phyloP scores from a whole-genome alignment of 805 yeast species.

The Metschnikowia continentalis region DNA sequence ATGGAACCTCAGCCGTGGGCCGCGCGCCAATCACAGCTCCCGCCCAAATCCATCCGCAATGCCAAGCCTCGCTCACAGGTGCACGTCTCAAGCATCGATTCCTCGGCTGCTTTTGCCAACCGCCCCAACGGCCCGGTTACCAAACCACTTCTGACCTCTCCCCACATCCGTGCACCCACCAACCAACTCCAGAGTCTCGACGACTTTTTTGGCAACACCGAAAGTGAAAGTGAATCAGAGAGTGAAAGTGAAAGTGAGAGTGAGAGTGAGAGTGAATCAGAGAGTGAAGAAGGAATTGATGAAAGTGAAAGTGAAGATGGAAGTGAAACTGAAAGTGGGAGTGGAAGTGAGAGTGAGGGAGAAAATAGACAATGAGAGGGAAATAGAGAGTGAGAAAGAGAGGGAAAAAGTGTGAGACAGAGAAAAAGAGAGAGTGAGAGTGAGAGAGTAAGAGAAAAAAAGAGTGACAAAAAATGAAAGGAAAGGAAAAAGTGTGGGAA shows the following conservation, averaged over 20 bases:
- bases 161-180: slow-evolving; percentile 14
- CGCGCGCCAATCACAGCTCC: slow-evolving; percentile 23
- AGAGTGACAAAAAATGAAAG: too few species aligned
- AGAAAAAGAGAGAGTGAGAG: too few species aligned
- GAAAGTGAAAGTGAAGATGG: not conserved
- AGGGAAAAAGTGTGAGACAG: too few species aligned
- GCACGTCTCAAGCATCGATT: slow-evolving; percentile 18
- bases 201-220: slow-evolving; percentile 63
- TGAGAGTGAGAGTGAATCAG: not conserved
- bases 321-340: not conserved
- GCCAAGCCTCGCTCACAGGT: slow-evolving; percentile 11
- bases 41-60: slow-evolving; percentile 28
- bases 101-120: not conserved
- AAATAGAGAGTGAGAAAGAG: too few species aligned
- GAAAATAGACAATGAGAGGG: too few species aligned
- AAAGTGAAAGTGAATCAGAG: slow-evolving; percentile 18
- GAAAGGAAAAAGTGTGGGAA: too few species aligned
- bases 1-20: slow-evolving; percentile 46
- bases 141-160: not conserved
- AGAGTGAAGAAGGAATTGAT: not conserved
- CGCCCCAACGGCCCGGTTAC: not conserved
- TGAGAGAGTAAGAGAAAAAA: too few species aligned
- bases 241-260: slow-evolving; percentile 1
- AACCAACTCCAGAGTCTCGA: slow-evolving; percentile 73
- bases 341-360: not conserved